Conservation (phyloP, 1,284 basidiomycete genomes). For the Pisolithus thermaeus region DNA sequence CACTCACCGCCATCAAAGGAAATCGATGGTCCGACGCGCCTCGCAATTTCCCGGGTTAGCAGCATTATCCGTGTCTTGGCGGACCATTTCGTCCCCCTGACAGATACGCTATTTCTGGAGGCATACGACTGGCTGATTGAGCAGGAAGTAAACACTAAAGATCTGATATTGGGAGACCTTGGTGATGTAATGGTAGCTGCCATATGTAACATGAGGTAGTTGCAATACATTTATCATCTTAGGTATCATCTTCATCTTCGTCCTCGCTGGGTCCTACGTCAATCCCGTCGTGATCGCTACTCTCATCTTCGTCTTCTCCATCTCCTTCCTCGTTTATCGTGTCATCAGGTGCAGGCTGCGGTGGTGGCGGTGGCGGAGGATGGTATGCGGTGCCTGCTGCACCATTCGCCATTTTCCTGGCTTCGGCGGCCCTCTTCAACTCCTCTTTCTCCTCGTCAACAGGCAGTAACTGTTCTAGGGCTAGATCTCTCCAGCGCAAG, state of each 20-base stretch:
- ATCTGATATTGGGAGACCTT: constrained; percentile 57
- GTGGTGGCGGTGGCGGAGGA: constrained; percentile 30
- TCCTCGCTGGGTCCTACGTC: constrained; percentile 34
- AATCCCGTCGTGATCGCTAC: constrained; percentile 39
- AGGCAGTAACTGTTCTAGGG: constrained; percentile 64
- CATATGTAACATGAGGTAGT: constrained; percentile 30
- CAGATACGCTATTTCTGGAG: constrained; percentile 71
- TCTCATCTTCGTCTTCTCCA: constrained; percentile 46
- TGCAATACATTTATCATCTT: constrained; percentile 20
- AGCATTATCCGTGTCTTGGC: constrained; percentile 79
- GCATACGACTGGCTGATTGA: constrained; percentile 82
- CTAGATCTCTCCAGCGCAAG: constrained; percentile 72
- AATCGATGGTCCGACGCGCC: constrained; percentile 73
- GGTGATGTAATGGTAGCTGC: constrained; percentile 54
- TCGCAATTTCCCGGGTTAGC: constrained; percentile 75
- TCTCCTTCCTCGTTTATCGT: constrained; percentile 44
- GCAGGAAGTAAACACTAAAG: constrained; percentile 56
- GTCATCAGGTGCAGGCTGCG: constrained; percentile 25
- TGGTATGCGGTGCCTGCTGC: constrained; percentile 45
- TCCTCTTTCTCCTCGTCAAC: constrained; percentile 70
- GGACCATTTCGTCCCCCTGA: constrained; percentile 72
- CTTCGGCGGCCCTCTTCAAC: constrained; percentile 62
- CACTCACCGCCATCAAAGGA: constrained; percentile 39
- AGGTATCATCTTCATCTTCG: constrained; percentile 30
- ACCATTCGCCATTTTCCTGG: constrained; percentile 78